Conservation (phyloP, 768 basidiomycete species). For the Zangia roseola region DNA sequence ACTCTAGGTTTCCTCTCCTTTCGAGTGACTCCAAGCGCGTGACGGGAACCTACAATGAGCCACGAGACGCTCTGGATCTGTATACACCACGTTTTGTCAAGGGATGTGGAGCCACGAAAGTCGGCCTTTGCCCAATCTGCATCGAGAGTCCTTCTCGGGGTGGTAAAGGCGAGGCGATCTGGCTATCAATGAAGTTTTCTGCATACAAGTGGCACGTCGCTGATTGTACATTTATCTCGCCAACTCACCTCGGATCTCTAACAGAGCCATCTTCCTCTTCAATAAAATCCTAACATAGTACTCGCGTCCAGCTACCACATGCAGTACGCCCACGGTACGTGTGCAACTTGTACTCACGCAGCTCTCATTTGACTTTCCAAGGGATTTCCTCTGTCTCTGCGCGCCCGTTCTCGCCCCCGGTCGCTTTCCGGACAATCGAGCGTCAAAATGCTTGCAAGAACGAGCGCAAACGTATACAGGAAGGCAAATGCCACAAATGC, state of each 20-base stretch:
- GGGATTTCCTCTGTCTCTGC: constrained; percentile 71
- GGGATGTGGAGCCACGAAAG: constrained; percentile 65
- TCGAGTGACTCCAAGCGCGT: constrained; percentile 20
- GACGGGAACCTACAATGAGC: constrained; percentile 55
- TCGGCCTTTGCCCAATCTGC: constrained; percentile 79
- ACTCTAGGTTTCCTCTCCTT: constrained; percentile 20
- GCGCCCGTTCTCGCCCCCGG: constrained; percentile 76
- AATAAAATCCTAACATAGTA: constrained; percentile 3
- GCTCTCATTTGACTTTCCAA: constrained; percentile 25
- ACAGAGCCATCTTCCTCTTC: constrained; percentile 18
- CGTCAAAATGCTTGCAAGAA: constrained; percentile 53
- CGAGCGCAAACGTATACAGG: constrained; percentile 56
- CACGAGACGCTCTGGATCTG: constrained; percentile 60
- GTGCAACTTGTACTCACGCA: not conserved
- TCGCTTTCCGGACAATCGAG: constrained; percentile 50
- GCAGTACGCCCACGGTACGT: constrained; percentile 74
- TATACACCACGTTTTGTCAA: constrained; percentile 79
- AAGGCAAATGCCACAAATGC: constrained; percentile 82
- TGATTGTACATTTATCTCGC: not conserved
- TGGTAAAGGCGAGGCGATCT: constrained; percentile 60
- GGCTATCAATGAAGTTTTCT: constrained; percentile 79
- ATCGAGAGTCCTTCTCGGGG: constrained; percentile 58
- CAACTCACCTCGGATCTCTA: constrained; percentile 1
- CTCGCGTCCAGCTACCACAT: constrained; percentile 65
- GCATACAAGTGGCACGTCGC: constrained; percentile 74